Evolutionary conservation across 805 yeast species (phyloP), one percentile per base, ranked within the genome.

Genomic region (Wickerhamomyces tratensis): DNA sequence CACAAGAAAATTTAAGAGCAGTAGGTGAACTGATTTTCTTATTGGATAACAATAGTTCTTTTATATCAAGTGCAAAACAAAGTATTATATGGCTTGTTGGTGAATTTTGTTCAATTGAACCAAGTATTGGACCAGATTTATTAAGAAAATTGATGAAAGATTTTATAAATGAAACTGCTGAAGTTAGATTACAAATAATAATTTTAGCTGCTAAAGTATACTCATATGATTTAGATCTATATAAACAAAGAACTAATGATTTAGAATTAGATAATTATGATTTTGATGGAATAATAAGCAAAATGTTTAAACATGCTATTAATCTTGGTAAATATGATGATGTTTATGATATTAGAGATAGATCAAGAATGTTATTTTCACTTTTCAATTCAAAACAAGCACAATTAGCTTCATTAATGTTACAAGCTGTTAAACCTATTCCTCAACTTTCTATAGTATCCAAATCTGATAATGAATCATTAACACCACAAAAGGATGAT

Each of bases 21-120:
- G 71, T 83, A 12, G 68, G 76, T 30, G 71, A 72, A 41, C 63
- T 86, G 14, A 64, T 74, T 1, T 49, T 50, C 12, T 48, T 69
- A 2, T 45, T 70, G 8, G 53, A 54, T 11, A 48, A 48, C 6
- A 48, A 46, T 20, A 20, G 20, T 8, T 42, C 53, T 8, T 45
- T 68, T 25, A 56, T 59, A 4, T 64, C 65, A 36, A 61, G 64
- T 14, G 94, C 98, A 0, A 76, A 79, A 49, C 87, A 95, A 1
- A 83, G 91, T 39, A 79, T 89, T 10, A 71, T 91, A 7, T 93
- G 98, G 98, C 69, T 91, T 9, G 73, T 91, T 41, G 96, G 98
- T 5, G 97, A 93, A 54, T 82, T 80, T 56, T 69, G 81, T 0
- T 59, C 57, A 13, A 52, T 63, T 29, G 68, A 67, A 34, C 65